Conservation (phyloP, 441 rosid species). For the Erysimum cheiri region DNA sequence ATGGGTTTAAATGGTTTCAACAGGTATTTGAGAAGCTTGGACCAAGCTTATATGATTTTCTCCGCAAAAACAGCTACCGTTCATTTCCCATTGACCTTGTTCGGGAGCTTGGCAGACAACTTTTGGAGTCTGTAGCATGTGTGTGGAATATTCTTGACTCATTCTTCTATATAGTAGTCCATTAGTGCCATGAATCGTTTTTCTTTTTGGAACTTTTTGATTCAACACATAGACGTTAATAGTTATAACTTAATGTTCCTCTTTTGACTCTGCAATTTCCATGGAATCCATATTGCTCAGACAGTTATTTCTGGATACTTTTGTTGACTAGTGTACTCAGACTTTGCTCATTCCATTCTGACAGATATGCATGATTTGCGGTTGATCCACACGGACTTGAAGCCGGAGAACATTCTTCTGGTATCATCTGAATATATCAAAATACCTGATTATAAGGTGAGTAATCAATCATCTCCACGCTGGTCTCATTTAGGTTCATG, state of each 20-base stretch:
- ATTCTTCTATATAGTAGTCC: conserved; percentile 52
- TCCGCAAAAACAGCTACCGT: conserved; percentile 91
- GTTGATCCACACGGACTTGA: conserved; percentile 90
- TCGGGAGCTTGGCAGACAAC: conserved; percentile 97
- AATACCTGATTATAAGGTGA: conserved; percentile 88
- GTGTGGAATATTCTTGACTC: conserved; percentile 79
- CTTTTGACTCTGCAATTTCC: conserved; percentile 3
- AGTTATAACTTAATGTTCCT: conserved; percentile 21
- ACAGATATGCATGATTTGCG: conserved; percentile 93
- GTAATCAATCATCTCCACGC: conserved; percentile 11
- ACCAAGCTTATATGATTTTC: conserved; percentile 98
- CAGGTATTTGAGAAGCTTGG: conserved; percentile 99
- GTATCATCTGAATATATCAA: conserved; percentile 85
- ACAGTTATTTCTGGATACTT: conserved; percentile 2
- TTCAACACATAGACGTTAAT: conserved; percentile 22
- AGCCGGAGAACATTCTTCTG: conserved; percentile 93
- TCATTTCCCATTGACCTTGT: conserved; percentile 98
- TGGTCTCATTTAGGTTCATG: conserved; percentile 21
- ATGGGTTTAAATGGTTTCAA: conserved; percentile 80
- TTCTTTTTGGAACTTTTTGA: conserved; percentile 1
- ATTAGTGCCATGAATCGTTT: conserved; percentile 35
- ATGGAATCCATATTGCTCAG: conserved; percentile 20
- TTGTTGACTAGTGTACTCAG: conserved; percentile 37
- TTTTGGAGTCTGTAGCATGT: conserved; percentile 99
- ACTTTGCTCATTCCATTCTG: conserved; percentile 30